Evolutionary conservation across 768 basidiomycete species (phyloP).

Genomic region (Lactarius indigo): DNA sequence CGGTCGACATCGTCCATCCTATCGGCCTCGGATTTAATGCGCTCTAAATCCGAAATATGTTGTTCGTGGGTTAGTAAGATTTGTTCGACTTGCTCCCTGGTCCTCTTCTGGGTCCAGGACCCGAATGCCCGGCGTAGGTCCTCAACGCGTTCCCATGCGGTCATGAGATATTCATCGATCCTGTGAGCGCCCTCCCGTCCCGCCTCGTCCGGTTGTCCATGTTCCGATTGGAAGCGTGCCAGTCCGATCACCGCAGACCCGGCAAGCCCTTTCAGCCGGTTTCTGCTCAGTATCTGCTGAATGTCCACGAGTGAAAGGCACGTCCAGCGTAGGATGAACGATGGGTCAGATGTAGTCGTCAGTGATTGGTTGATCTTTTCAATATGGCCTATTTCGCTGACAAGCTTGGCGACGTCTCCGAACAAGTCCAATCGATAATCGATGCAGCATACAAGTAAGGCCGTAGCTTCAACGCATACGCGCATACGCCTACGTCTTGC

Average conservation of each 20-base stretch:
- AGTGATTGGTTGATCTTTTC: not conserved
- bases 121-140: conserved; percentile 3
- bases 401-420: not conserved
- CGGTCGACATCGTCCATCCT: not conserved
- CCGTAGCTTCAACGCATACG: not conserved
- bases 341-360: not conserved
- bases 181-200: not conserved
- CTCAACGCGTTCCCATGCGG: not conserved
- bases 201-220: not conserved
- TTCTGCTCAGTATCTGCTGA: too few relatives aligned
- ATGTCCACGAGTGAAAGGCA: not conserved
- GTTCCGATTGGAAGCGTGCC: not conserved
- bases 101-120: too few relatives aligned
- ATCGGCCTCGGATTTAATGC: too few relatives aligned
- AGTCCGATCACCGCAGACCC: not conserved
- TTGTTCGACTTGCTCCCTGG: too few relatives aligned
- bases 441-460: not conserved
- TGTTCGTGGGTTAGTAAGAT: too few relatives aligned
- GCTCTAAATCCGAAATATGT: too few relatives aligned
- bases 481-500: not conserved
- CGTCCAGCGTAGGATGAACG: not conserved
- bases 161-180: not conserved
- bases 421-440: not conserved
- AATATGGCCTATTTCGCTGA: not conserved
- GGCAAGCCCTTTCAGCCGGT: not conserved